Evolutionary conservation across 441 rosid genomes (phyloP).

Genomic region (Manihot esculenta): DNA sequence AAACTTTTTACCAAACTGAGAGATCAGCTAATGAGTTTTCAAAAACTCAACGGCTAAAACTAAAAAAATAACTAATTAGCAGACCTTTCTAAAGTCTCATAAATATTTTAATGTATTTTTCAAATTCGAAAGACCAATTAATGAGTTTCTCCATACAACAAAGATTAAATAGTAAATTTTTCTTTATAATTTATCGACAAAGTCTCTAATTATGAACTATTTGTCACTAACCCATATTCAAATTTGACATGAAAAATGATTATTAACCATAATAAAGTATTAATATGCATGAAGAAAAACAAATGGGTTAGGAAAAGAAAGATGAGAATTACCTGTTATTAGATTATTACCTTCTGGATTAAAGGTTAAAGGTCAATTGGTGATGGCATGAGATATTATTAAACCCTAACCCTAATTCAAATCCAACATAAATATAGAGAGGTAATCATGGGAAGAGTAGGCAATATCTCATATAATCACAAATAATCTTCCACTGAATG

Average conservation of each 20-base stretch:
- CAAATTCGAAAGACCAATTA: no score
- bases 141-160: no score
- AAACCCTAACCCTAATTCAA: slow-evolving; percentile 27
- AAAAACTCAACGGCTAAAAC: no score
- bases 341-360: slow-evolving; percentile 14
- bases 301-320: slow-evolving; percentile 14
- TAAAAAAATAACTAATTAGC: no score
- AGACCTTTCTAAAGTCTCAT: no score
- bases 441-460: slow-evolving; percentile 37
- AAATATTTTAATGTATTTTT: no score
- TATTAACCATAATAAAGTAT: slow-evolving; percentile 28
- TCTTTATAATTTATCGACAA: slow-evolving; percentile 25
- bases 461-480: slow-evolving; percentile 35
- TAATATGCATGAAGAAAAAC: neutral
- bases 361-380: slow-evolving; percentile 22
- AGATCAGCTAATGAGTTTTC: no score
- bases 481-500: slow-evolving; percentile 35
- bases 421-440: slow-evolving; percentile 32
- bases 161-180: no score
- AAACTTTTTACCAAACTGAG: no score
- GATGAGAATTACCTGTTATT: slow-evolving; percentile 13
- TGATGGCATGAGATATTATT: slow-evolving; percentile 25
- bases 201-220: slow-evolving; percentile 20
- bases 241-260: slow-evolving; percentile 39
- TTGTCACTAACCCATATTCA: slow-evolving; percentile 15